Base-by-base conservation (phyloP, 2,329 filamentous ascomycete species). In the Ascochyta pisi region DNA sequence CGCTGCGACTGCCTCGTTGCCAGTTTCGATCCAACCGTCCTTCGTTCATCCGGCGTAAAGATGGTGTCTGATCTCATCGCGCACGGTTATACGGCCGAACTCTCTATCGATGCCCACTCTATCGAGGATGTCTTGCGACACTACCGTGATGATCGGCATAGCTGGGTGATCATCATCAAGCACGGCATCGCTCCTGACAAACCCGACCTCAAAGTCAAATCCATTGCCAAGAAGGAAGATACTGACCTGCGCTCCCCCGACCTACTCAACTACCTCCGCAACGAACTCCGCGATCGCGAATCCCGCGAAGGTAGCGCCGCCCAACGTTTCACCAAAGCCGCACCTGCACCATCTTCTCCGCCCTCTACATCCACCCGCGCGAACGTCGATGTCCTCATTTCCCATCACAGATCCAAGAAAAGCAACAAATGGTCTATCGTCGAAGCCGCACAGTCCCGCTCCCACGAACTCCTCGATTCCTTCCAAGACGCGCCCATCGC, bases 151-250 rank as follows among this genome's bases (percentile, higher is more conserved):
- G 89, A 92, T 63, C 83, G 83, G 26, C 90, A 96, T 73, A 89
- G 85, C 24, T 98, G 93, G 91, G 86, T 96, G 57, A 86, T 97
- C 34, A 89, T 96, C 59, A 88, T 96, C 68, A 96, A 96, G 73
- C 89, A 90, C 85, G 76, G 87, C 76, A 67, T 87, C 80, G 77
- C 82, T 45, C 74, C 67, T 5, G 77, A 81, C 37, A 82, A 83
- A 47, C 82, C 82, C 3, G 77, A 77, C 29, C 77, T 96, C 43
- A 96, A 96, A 76, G 84, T 96, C 61, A 91, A 89, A 70, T 91
- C 86, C 12, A 85, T 93, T 69, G 84, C 86, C 29, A 86, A 88
- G 57, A 95, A 90, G 68, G 91, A 96, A 57, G 81, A 86, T 8
- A 85, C 84, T 4, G 95, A 98, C 62, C 83, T 98, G 37, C 84